Conservation (phyloP, 495 filamentous ascomycete species). For the Bathelium albidoporum region DNA sequence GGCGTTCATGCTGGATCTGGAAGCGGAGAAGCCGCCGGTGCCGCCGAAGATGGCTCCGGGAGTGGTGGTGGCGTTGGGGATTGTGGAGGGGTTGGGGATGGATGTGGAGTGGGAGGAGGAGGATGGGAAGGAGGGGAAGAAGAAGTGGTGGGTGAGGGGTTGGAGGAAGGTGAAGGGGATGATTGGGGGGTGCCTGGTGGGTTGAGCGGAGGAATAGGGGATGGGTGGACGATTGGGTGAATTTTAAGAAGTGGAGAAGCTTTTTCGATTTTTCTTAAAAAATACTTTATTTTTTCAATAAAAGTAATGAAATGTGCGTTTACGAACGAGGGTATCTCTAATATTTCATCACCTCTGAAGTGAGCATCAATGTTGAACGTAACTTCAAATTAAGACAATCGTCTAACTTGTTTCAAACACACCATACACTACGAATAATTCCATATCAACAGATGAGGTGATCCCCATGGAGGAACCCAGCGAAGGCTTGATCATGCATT, state of each 20-base stretch:
- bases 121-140: background rate
- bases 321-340: no score
- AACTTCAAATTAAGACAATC: background rate
- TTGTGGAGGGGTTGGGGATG: background rate
- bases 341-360: background rate
- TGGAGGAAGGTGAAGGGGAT: background rate
- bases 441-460: no score
- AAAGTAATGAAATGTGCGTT: background rate
- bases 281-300: background rate
- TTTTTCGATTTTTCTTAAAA: background rate
- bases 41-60: background rate
- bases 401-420: no score
- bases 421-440: no score
- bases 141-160: background rate
- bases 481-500: background rate
- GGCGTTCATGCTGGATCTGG: background rate
- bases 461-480: no score
- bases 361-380: background rate
- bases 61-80: background rate
- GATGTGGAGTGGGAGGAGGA: background rate
- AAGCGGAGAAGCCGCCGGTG: background rate
- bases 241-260: background rate
- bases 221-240: background rate
- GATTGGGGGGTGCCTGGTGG: background rate
- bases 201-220: background rate